Base-by-base conservation (phyloP, 768 basidiomycete species). In the Pisolithus microcarpus region DNA sequence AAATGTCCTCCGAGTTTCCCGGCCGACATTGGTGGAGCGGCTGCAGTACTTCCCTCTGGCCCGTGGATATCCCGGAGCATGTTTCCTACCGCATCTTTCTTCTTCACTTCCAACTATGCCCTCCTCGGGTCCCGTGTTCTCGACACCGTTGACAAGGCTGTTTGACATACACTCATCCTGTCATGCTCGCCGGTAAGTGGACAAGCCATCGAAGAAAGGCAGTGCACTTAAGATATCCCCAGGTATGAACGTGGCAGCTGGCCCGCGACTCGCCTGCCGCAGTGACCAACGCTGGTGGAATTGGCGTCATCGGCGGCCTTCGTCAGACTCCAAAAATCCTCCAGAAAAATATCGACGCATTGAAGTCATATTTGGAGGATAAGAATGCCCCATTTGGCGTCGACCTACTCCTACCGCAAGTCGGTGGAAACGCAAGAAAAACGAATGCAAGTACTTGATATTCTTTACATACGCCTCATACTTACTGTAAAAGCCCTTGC, bases 201-300 rank as follows among this genome's bases (percentile, higher is more conserved):
- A 44, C 16, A 16, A 19, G 34, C 6, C 11, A 18, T 44, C 24
- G n/a, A 49, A 49, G 39, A 52, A 37, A 7, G 11, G 26, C 26
- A 43, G 10, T 13, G 34, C 26, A 45, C 37, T 6, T 52, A 36
- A 61, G 45, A 13, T 5, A 39, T 21, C 43, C 38, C 5, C 46
- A 65, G 64, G 64, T 21, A 91, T 91, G 89, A 90, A 88, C 61
- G 82, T 91, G 30, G 90, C 89, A 47, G 87, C 90, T 43, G 88
- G 88, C 6, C 87, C 90, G 10, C 85, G 76, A 66, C 71, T 93
- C 7, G 91, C 91, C 18, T n/a, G 91, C 90, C 19, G 81, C 87
- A 1, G 89, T 93, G n/a, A 89, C 89, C n/a, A 93, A 93, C 61
- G 80, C 91, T 19, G 91, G 83, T 58, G 88, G 87, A 5, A 82